Percentiles rank a stretch among this genome's conserved stretches.
Conservation (phyloP, 2,329 filamentous ascomycete genomes). For the Dothistroma septosporum region DNA sequence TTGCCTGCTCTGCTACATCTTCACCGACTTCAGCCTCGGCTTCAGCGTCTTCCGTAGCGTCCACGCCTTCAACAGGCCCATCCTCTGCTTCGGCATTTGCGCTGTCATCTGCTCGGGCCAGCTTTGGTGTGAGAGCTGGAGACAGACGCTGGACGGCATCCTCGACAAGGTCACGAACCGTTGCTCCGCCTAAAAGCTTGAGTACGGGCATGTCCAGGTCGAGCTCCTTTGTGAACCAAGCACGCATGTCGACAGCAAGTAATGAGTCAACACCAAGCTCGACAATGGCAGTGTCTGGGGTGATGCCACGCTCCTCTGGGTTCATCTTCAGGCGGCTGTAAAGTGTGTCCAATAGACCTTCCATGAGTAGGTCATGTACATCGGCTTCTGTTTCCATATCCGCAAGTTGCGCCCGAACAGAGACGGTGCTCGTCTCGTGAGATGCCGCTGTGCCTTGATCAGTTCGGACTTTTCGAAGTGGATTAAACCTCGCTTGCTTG, state of each 20-base stretch:
- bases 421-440: conserved; percentile 8
- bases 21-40: background rate
- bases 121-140: no score
- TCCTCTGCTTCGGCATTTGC: no score
- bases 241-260: conserved; percentile 40
- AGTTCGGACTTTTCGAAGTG: conserved; percentile 16
- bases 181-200: conserved; percentile 34
- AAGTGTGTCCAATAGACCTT: conserved; percentile 13
- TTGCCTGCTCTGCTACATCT: background rate
- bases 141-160: no score
- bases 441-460: conserved; percentile 7
- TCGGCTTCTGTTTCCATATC: conserved; percentile 13
- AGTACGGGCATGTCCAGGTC: conserved; percentile 46
- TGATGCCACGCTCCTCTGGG: conserved; percentile 9
- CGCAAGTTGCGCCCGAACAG: conserved; percentile 11
- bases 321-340: conserved; percentile 21
- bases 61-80: no score
- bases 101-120: no score
- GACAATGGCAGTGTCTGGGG: conserved; percentile 13
- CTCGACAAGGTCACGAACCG: background rate
- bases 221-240: conserved; percentile 49
- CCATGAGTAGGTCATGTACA: conserved; percentile 12
- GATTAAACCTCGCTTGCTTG: conserved; percentile 7
- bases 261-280: conserved; percentile 40
- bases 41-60: background rate